Percentiles rank a stretch among this genome's conserved stretches.
phyloP scores from a whole-genome alignment of 139 green algal genomes.

The Micromonas commoda region DNA sequence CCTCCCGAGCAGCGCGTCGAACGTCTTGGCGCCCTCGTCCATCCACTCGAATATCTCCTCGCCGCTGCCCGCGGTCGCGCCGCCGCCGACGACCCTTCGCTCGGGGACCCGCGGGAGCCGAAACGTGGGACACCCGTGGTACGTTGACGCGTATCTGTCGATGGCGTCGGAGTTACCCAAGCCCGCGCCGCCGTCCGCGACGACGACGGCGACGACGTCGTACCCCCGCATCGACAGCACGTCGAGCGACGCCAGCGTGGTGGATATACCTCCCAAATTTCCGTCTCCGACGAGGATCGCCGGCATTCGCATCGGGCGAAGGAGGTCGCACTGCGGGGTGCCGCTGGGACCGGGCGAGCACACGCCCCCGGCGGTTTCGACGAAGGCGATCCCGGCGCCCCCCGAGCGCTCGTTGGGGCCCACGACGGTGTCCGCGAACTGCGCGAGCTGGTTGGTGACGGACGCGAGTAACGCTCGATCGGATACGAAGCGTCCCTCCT shows the following conservation, averaged over 20 bases:
- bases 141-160: constrained; percentile 48
- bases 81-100: not conserved
- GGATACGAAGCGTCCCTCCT: constrained; percentile 35
- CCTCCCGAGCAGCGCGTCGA: constrained; percentile 48
- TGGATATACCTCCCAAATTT: constrained; percentile 83
- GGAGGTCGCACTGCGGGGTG: constrained; percentile 53
- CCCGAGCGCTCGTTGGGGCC: not conserved
- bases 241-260: constrained; percentile 77
- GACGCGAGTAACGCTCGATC: constrained; percentile 44
- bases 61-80: no score
- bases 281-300: constrained; percentile 82
- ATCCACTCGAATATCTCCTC: constrained; percentile 51
- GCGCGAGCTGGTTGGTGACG: constrained; percentile 38
- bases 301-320: constrained; percentile 71
- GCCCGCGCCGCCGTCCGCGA: constrained; percentile 44
- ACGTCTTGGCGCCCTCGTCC: constrained; percentile 30
- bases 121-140: not conserved
- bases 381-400: constrained; percentile 52
- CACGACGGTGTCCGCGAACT: not conserved
- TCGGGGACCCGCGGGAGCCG: constrained; percentile 11
- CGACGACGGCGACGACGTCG: constrained; percentile 56
- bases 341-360: constrained; percentile 74
- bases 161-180: constrained; percentile 47
- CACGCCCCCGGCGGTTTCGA: constrained; percentile 90
- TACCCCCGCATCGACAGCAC: constrained; percentile 64